Evolutionary conservation across 192 early-diverging fungal species (phyloP).

Genomic region (Piromyces sp.): DNA sequence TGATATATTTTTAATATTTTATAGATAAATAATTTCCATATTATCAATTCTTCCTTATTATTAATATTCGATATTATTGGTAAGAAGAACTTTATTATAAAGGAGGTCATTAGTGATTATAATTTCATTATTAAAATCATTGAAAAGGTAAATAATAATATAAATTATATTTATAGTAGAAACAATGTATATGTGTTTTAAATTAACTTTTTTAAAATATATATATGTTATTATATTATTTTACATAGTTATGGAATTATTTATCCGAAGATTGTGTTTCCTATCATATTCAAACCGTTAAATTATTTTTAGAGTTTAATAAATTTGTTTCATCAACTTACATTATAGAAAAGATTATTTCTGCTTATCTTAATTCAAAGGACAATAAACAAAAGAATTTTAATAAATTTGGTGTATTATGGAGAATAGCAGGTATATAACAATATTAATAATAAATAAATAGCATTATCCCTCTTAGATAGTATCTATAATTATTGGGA

Average conservation of each 20-base stretch:
- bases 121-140: not conserved
- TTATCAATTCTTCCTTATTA: not conserved
- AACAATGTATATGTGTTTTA: no score
- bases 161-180: no score
- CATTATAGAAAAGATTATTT: constrained; percentile 43
- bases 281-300: constrained; percentile 38
- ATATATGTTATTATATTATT: no score
- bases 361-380: constrained; percentile 21
- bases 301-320: constrained; percentile 48
- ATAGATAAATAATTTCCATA: not conserved
- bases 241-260: constrained; percentile 55
- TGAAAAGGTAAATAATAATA: not conserved
- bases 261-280: constrained; percentile 30
- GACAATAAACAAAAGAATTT: constrained; percentile 18
- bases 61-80: not conserved
- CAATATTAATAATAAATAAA: constrained; percentile 10
- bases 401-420: constrained; percentile 52
- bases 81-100: not conserved
- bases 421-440: constrained; percentile 32
- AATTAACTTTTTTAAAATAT: no score
- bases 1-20: not conserved
- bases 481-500: no score
- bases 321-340: constrained; percentile 21
- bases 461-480: no score
- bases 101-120: not conserved